These are phyloP conservation scores for Beauveria bassiana DNA, from an alignment of 2,329 filamentous ascomycete species.

Conservation along the genomic window DNA sequence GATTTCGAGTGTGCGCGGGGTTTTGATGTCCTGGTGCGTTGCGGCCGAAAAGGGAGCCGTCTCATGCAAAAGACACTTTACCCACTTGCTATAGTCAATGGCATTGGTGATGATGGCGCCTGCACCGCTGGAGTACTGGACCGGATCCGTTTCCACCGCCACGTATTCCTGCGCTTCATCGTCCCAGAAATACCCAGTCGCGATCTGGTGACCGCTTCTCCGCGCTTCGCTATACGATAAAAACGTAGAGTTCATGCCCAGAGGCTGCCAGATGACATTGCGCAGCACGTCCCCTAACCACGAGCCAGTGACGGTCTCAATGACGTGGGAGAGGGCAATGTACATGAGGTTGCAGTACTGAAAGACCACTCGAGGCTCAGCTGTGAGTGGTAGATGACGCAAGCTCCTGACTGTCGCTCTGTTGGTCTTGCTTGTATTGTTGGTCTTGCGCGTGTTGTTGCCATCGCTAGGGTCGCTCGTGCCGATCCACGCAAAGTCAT, in stretches of 20 bases:
- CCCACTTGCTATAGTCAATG: constrained; percentile 39
- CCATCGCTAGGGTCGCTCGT: neutral
- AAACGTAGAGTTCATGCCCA: constrained; percentile 19
- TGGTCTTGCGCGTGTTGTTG: neutral
- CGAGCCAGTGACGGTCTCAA: constrained; percentile 27
- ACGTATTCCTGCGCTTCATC: constrained; percentile 13
- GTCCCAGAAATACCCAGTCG: neutral
- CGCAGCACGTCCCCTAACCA: constrained; percentile 29
- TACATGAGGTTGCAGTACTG: constrained; percentile 42
- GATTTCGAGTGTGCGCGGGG: neutral
- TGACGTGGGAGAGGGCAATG: constrained; percentile 29
- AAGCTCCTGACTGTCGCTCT: constrained; percentile 17
- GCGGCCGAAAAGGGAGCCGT: neutral
- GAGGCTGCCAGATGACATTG: constrained; percentile 24
- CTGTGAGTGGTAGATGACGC: constrained; percentile 31
- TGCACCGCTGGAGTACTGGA: constrained; percentile 24
- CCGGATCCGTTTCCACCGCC: constrained; percentile 17
- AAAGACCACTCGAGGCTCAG: constrained; percentile 32
- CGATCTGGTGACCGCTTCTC: neutral
- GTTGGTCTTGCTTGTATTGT: neutral
- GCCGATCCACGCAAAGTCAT: neutral
- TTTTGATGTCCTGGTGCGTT: neutral
- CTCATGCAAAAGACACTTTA: constrained; percentile 31
- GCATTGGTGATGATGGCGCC: constrained; percentile 33
- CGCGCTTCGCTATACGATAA: neutral